Conservation (phyloP, 2,329 filamentous ascomycete genomes). For the Lachnellula arida region DNA sequence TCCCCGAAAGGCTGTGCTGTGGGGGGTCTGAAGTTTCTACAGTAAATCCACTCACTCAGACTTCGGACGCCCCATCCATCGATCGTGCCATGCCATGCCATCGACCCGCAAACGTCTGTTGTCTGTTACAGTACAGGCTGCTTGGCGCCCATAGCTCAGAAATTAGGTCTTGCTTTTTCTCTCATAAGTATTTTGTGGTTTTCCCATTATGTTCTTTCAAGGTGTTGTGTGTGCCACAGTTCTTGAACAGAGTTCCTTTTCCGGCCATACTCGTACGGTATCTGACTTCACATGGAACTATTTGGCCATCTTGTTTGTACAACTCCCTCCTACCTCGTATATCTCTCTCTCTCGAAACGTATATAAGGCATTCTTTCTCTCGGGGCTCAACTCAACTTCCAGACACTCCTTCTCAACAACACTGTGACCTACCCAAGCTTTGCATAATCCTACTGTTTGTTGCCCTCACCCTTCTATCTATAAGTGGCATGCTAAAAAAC, state of each 20-base stretch:
- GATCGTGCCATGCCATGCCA: conserved; percentile 10
- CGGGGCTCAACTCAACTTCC: background rate
- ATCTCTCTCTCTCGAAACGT: conserved; percentile 6
- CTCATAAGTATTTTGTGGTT: conserved; percentile 23
- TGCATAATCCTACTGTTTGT: background rate
- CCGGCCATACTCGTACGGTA: background rate
- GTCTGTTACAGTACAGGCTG: conserved; percentile 22
- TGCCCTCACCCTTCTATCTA: background rate
- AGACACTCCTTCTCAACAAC: background rate
- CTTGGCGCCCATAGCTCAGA: conserved; percentile 24
- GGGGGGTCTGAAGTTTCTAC: conserved; percentile 9
- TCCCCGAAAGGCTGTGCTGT: conserved; percentile 3
- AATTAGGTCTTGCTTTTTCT: conserved; percentile 9
- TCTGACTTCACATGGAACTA: conserved; percentile 11
- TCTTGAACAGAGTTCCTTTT: conserved; percentile 20
- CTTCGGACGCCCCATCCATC: conserved; percentile 11
- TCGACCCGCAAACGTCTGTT: conserved; percentile 6
- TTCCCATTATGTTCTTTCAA: conserved; percentile 11
- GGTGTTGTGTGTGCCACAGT: conserved; percentile 8
- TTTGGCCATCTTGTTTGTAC: conserved; percentile 4
- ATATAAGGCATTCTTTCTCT: conserved; percentile 12
- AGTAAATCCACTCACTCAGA: conserved; percentile 12
- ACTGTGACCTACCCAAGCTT: background rate
- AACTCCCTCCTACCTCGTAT: conserved; percentile 5
- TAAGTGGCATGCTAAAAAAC: background rate